Conservation (phyloP, 1,284 basidiomycete genomes). For the Moesziomyces aphidis region DNA sequence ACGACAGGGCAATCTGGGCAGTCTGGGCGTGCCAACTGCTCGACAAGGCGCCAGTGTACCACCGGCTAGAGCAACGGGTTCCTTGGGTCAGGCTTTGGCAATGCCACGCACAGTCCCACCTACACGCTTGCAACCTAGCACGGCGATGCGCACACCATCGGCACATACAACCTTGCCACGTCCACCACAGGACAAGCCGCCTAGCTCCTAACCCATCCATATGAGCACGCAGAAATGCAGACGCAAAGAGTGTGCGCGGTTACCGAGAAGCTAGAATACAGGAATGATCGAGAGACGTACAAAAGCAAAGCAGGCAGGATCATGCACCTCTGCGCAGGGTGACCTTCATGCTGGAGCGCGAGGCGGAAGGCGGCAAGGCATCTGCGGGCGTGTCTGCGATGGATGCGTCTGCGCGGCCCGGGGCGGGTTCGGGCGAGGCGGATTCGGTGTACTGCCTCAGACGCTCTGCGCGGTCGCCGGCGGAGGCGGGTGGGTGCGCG, state of each 20-base stretch:
- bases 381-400: slow-evolving; percentile 10
- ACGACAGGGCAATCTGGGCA: slow-evolving; percentile 28
- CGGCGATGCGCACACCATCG: too few relatives aligned
- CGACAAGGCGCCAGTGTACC: slow-evolving; percentile 8
- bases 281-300: neutral
- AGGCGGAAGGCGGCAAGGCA: slow-evolving; percentile 4
- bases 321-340: slow-evolving; percentile 25
- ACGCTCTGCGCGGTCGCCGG: slow-evolving; percentile 34
- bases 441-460: slow-evolving; percentile 48
- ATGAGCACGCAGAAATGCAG: too few relatives aligned
- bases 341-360: slow-evolving; percentile 35
- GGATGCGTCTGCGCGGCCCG: slow-evolving; percentile 6
- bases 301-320: neutral
- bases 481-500: slow-evolving; percentile 17
- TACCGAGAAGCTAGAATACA: neutral
- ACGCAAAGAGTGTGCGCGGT: neutral
- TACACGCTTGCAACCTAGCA: too few relatives aligned
- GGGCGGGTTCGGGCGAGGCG: slow-evolving; percentile 30
- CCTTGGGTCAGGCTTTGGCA: slow-evolving; percentile 10
- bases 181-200: too few relatives aligned
- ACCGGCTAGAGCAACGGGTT: neutral
- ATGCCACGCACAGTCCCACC: neutral
- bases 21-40: slow-evolving; percentile 37
- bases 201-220: too few relatives aligned
- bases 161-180: too few relatives aligned